These are phyloP conservation scores for Kodamaea fungicola DNA, from an alignment of 1,139 yeast species.

Conservation along the genomic window DNA sequence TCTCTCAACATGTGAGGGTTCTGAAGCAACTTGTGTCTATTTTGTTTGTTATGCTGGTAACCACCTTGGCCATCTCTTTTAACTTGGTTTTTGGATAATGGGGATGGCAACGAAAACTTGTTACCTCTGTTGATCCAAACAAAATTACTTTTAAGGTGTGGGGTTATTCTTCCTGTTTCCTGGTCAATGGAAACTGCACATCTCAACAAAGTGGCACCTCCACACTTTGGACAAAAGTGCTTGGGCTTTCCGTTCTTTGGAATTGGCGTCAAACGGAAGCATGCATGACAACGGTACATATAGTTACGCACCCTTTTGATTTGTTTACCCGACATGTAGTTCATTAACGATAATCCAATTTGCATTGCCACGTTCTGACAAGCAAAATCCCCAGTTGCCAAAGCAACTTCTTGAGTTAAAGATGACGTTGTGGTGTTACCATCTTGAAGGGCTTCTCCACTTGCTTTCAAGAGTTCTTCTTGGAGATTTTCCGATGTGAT, in stretches of 20 bases:
- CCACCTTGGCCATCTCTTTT: constrained; percentile 71
- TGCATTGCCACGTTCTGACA: constrained; percentile 94
- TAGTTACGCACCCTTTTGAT: constrained; percentile 84
- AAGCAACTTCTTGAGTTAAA: constrained; percentile 58
- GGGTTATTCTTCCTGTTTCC: constrained; percentile 74
- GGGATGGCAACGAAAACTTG: constrained; percentile 68
- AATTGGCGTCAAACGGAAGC: constrained; percentile 77
- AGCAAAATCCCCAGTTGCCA: constrained; percentile 96
- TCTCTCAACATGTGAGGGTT: constrained; percentile 69
- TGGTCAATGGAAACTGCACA: constrained; percentile 87
- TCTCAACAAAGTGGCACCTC: constrained; percentile 84
- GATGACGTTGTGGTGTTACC: constrained; percentile 13
- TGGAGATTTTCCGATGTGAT: constrained; percentile 83
- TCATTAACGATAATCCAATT: constrained; percentile 82
- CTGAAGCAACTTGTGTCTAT: constrained; percentile 50
- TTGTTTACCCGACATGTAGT: constrained; percentile 78
- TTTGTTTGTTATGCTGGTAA: constrained; percentile 61
- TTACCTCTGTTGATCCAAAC: constrained; percentile 94
- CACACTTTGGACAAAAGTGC: constrained; percentile 96
- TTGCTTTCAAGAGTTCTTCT: constrained; percentile 65
- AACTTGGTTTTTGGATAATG: constrained; percentile 61
- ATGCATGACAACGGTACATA: constrained; percentile 96
- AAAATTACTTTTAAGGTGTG: constrained; percentile 88
- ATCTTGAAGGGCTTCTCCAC: constrained; percentile 42
- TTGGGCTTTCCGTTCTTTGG: constrained; percentile 73